Base-by-base conservation (phyloP, 1,139 yeast genomes). In the Pichia sp. region DNA sequence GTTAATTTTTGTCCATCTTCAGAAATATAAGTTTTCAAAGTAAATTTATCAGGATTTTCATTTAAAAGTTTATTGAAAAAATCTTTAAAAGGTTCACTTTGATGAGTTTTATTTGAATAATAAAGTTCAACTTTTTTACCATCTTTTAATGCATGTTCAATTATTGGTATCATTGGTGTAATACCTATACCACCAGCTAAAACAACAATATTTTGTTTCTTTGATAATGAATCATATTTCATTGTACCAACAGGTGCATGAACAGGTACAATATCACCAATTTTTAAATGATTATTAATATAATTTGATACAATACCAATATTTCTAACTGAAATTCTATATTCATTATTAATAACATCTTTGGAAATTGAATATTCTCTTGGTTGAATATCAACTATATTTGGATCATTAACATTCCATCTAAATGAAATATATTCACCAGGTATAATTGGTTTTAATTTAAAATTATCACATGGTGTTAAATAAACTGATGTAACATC, bases 161-260 rank as follows among this genome's bases (percentile, higher is more conserved):
- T 54, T 56, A 78, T 72, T 8, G 83, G 63, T 37, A 77, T 54
- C 42, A 77, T 49, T 33, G 88, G 86, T 3, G 86, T 80, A 43
- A 78, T 72, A 48, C 86, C 88, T 49, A 79, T 77, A 41, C 86
- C 88, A 40, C 79, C 83, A 23, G 75, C 70, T 33, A 78, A 58
- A 9, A 63, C 53, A 3, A 74, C 64, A 19, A 71, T 63, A 21
- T 70, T 68, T 18, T 54, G 48, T 28, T 53, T 52, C 9, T 52
- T 48, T n/a, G 52, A 44, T 18, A 63, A 62, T 36, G 62, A 52
- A n/a, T 43, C 38, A 53, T 70, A 66, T 2, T 55, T 61, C 50
- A 78, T 72, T 41, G 69, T 71, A 32, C 86, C 88, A 21, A 68
- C 66, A 33, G 88, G 88, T 12, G 84, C 74, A 39, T 78, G 67